A percentile compares a stretch with the other conserved stretches of the same genome.
Evolutionary conservation across 345 rosid species (phyloP).

Genomic region (Nasturtium officinale): DNA sequence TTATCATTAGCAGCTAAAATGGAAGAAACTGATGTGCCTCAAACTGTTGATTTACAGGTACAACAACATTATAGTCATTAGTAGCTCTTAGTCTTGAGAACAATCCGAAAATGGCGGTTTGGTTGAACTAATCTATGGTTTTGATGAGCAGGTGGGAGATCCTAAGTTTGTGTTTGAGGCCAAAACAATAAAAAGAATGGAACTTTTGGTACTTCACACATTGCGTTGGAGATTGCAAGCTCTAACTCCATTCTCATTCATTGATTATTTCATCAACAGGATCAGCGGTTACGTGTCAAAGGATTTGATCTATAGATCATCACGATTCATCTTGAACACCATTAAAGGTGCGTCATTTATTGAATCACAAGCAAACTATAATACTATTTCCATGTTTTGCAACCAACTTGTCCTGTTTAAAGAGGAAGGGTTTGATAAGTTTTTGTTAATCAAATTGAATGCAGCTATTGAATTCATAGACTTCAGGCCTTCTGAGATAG

Average conservation of each 20-base stretch:
- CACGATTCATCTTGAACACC: slow-evolving; percentile 57
- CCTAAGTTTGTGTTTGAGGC: slow-evolving; percentile 61
- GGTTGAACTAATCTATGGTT: slow-evolving; percentile 9
- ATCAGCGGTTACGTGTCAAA: slow-evolving; percentile 44
- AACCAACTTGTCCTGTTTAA: slow-evolving; percentile 18
- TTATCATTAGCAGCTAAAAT: slow-evolving; percentile 77
- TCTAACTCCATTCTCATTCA: slow-evolving; percentile 59
- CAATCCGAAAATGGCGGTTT: neutral
- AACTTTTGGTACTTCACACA: slow-evolving; percentile 59
- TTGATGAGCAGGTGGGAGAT: slow-evolving; percentile 53
- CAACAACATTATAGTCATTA: slow-evolving; percentile 24
- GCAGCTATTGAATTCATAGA: slow-evolving; percentile 80
- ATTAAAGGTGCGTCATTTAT: slow-evolving; percentile 51
- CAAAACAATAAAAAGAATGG: slow-evolving; percentile 69
- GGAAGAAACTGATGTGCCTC: slow-evolving; percentile 69
- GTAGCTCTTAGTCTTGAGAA: neutral
- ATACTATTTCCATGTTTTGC: slow-evolving; percentile 14
- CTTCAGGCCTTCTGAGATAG: slow-evolving; percentile 76
- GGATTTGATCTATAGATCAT: slow-evolving; percentile 48
- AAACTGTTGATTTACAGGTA: slow-evolving; percentile 70
- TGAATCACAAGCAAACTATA: neutral
- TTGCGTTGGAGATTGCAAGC: slow-evolving; percentile 71
- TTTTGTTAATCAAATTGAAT: slow-evolving; percentile 49
- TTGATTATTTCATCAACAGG: slow-evolving; percentile 55
- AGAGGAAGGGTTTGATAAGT: slow-evolving; percentile 7